A percentile compares a stretch with the other conserved stretches of the same genome.
Evolutionary conservation across 495 filamentous ascomycete species (phyloP).

Genomic region (Penicillium waksmanii): DNA sequence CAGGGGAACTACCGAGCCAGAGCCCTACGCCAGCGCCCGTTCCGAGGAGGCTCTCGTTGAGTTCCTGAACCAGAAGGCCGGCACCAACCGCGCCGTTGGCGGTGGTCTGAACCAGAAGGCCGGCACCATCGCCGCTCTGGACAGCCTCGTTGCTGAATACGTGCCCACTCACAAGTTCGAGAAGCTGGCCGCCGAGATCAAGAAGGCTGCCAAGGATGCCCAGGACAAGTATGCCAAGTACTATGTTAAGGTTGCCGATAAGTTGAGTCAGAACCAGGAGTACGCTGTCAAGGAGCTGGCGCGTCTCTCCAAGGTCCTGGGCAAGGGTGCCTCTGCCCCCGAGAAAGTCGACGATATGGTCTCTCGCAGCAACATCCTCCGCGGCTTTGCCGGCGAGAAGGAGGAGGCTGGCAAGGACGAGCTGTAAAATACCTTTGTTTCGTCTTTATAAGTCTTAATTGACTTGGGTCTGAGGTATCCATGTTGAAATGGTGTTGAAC

Average conservation of each 20-base stretch:
- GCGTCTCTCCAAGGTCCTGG: slow-evolving; percentile 76
- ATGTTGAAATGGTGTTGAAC: background rate
- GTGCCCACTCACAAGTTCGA: slow-evolving; percentile 54
- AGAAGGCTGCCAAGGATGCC: slow-evolving; percentile 67
- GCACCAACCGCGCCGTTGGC: slow-evolving; percentile 82
- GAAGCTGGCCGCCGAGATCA: slow-evolving; percentile 65
- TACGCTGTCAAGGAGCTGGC: slow-evolving; percentile 87
- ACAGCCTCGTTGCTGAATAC: slow-evolving; percentile 72
- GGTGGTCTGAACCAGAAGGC: slow-evolving; percentile 79
- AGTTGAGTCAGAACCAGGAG: slow-evolving; percentile 72
- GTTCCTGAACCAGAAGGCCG: slow-evolving; percentile 88
- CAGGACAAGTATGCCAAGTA: slow-evolving; percentile 89
- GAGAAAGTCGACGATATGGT: slow-evolving; percentile 89
- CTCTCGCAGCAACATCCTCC: slow-evolving; percentile 84
- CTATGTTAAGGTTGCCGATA: slow-evolving; percentile 88
- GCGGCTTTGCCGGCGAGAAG: slow-evolving; percentile 64
- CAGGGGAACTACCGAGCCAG: slow-evolving; percentile 74
- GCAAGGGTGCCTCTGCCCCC: slow-evolving; percentile 82
- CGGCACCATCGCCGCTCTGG: slow-evolving; percentile 78
- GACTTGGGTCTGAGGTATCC: slow-evolving; percentile 11
- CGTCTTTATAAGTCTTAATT: slow-evolving; percentile 10
- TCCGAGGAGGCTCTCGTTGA: slow-evolving; percentile 73
- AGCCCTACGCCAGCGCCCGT: slow-evolving; percentile 77
- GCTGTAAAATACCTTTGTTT: slow-evolving; percentile 54
- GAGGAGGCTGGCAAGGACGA: slow-evolving; percentile 57